Evolutionary conservation across 202 grass and related monocot genomes (phyloP), one percentile per base, ranked within the genome.

Genomic region (Schoenoplectus tabernaemontani): DNA sequence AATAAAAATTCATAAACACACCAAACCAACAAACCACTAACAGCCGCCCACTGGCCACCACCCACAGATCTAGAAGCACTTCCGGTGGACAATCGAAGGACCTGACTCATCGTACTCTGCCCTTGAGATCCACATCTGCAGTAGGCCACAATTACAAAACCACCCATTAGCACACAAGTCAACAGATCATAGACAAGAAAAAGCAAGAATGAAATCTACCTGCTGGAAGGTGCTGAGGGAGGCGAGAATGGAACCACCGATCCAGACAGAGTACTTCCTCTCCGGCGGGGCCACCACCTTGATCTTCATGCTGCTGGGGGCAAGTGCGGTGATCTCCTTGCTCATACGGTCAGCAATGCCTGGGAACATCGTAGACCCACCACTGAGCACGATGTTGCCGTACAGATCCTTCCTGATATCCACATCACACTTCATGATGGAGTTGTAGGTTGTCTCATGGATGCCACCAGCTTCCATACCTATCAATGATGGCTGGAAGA

Each of bases 261-360:
- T 94, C 89, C 92, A 94, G 50, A 94, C 89, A 61, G 88, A 91
- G 82, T 94, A 94, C 81, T 94, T 94, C 70, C 89, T 81, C 76
- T 94, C 89, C 3, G 91, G 91, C 9, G 91, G 91, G 13, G 91
- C 89, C 0, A 94, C 91, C 1, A 91, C 91, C 89, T 94, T 94
- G 70, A 94, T 89, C 86, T 94, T 94, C 92, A 94, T 94, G 92
- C 92, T 94, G 89, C 89, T 94, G 3, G 89, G 92, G 36, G 92
- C 92, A 32, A 91, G 85, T 0, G 89, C 83, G 0, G 92, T 91
- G 65, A 94, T 94, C 79, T 94, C 89, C 83, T 89, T 94, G 85
- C 87, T 91, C 92, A 94, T 94, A 36, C 91, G 88, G 67, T 94
- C 91, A 57, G 89, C 91, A 0, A 94, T 94, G 30, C 89, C 92